Base-by-base conservation (phyloP, 345 rosid genomes). In the Ceriops tagal region DNA sequence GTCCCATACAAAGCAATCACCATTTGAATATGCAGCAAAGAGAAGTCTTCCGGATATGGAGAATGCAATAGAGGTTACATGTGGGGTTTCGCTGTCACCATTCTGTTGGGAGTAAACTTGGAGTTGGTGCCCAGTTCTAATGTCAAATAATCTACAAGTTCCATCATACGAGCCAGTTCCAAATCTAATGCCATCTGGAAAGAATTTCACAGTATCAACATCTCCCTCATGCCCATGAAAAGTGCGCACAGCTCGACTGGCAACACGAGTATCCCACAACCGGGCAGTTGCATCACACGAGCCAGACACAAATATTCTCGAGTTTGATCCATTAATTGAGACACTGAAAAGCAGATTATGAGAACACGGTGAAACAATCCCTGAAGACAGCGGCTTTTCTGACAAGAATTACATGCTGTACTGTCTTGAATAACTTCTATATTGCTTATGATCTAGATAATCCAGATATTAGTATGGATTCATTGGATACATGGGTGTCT, bases 161-260 rank as follows among this genome's bases (percentile, higher is more conserved):
- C 99, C 99, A 73, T 96, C 98, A 30, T 84, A 92, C 22, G 96
- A 92, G 22, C 99, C 99, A 26, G 98, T 90, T 77, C 93, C 99
- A 78, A 96, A 92, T 82, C 92, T 87, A 75, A 89, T 68, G 60
- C 98, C 97, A 80, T 96, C 99, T 35, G 98, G 96, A 78, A 92
- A 90, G 88, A 92, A 96, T 83, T 84, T 96, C 69, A 92, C 97
- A 16, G 92, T 61, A 78, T 86, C 89, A 64, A 91, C 96, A 77
- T 93, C 98, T 81, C 89, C 92, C 73, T 90, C 86, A 7, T 96
- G 99, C 68, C 99, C 99, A 74, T 96, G 89, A 78, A 90, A 96
- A 1, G 92, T 89, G 24, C 82, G 87, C 57, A 82, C 87, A n/a
- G 99, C 98, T 79, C 92, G 80, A 86, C 99, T 92, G 61, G 99